A percentile compares a stretch with the other conserved stretches of the same genome.
phyloP scores from a whole-genome alignment of 129 eudicot genomes.

The Flaveria linearis region DNA sequence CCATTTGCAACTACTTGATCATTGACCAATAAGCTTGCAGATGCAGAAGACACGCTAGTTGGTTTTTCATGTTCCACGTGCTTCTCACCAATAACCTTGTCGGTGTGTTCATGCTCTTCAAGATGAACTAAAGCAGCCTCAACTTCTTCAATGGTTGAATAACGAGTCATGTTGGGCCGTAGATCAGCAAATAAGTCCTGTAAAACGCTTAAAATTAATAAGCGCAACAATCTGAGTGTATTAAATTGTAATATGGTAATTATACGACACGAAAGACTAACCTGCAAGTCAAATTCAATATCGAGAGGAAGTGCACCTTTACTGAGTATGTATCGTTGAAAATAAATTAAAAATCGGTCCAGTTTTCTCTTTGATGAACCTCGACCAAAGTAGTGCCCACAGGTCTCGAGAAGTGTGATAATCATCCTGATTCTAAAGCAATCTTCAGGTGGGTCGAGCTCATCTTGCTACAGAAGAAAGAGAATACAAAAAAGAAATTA shows the following conservation, averaged over 20 bases:
- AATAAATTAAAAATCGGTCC: slow-evolving; percentile 86
- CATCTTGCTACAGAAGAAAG: slow-evolving; percentile 61
- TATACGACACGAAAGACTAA: slow-evolving; percentile 32
- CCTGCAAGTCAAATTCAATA: slow-evolving; percentile 98
- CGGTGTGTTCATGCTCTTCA: slow-evolving; percentile 80
- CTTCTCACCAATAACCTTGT: slow-evolving; percentile 65
- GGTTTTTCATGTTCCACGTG: slow-evolving; percentile 54
- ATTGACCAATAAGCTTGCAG: slow-evolving; percentile 48
- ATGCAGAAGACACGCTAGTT: slow-evolving; percentile 43
- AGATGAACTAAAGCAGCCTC: slow-evolving; percentile 67
- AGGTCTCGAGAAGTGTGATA: slow-evolving; percentile 87
- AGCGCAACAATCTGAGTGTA: neutral
- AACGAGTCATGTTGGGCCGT: slow-evolving; percentile 88
- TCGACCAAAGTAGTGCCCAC: slow-evolving; percentile 96
- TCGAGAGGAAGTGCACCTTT: slow-evolving; percentile 89
- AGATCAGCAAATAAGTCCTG: slow-evolving; percentile 91
- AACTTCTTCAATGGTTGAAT: slow-evolving; percentile 80
- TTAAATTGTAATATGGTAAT: neutral
- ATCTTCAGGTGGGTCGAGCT: slow-evolving; percentile 95
- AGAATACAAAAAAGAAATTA: neutral
- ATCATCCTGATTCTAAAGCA: slow-evolving; percentile 93
- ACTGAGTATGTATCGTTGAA: slow-evolving; percentile 82
- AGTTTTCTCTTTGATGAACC: slow-evolving; percentile 96
- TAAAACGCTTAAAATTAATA: slow-evolving; percentile 19
- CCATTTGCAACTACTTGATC: slow-evolving; percentile 64